Percentiles rank a stretch among this genome's conserved stretches.
These are phyloP conservation scores for Alternaria sp. DNA, from an alignment of 2,329 filamentous ascomycete species.

Conservation along the genomic window DNA sequence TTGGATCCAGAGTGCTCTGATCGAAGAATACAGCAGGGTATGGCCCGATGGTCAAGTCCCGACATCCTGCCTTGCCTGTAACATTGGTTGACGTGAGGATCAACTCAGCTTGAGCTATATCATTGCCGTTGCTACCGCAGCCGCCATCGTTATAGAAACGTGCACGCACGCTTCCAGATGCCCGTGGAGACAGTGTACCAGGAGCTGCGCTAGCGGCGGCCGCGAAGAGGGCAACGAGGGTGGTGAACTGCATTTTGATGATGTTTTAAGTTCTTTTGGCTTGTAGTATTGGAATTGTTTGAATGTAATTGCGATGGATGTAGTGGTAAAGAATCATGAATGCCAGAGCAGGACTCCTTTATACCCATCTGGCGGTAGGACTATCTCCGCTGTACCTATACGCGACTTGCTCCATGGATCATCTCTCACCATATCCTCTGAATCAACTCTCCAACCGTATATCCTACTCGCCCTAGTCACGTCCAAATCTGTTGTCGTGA, in stretches of 20 bases:
- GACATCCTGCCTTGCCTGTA: not conserved
- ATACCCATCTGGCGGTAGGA: not conserved
- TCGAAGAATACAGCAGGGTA: not conserved
- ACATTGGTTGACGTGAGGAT: not conserved
- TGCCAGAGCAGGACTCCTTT: not conserved
- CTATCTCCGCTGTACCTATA: not conserved
- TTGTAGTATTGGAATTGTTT: not conserved
- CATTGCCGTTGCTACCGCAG: not conserved
- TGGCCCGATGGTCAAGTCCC: not conserved
- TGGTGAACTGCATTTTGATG: not conserved
- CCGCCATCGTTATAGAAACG: not conserved
- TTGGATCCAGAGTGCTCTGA: not conserved
- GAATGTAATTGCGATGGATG: not conserved
- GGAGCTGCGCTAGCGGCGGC: not conserved
- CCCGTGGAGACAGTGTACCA: not conserved
- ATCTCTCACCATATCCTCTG: not conserved
- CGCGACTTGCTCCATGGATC: not conserved
- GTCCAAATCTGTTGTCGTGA: not conserved
- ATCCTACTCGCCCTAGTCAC: not conserved
- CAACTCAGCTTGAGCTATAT: not conserved
- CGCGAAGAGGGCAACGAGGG: not conserved
- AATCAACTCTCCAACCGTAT: not conserved
- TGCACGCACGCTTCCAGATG: not conserved
- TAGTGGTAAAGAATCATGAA: not conserved
- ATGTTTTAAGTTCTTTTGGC: not conserved